Evolutionary conservation across 495 filamentous ascomycete species (phyloP).

Genomic region (Penicillium antarcticum): DNA sequence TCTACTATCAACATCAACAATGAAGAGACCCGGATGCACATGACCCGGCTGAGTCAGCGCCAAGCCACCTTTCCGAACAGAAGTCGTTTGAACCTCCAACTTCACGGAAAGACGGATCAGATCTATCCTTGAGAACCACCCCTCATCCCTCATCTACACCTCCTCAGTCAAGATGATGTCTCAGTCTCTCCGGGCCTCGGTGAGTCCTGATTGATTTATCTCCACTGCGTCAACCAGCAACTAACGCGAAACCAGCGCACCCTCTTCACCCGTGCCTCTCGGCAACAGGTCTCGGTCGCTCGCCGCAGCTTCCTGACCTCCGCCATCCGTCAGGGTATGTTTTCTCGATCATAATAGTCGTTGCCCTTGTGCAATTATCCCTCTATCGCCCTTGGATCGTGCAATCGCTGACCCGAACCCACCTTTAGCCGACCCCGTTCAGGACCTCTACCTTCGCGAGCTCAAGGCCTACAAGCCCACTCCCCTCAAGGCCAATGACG

Average conservation of each 20-base stretch:
- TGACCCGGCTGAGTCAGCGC: constrained; percentile 23
- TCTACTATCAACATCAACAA: background rate
- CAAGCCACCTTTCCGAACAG: constrained; percentile 30
- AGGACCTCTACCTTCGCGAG: constrained; percentile 94
- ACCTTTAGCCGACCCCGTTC: constrained; percentile 80
- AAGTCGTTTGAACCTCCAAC: constrained; percentile 34
- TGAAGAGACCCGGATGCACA: background rate
- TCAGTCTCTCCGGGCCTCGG: constrained; percentile 64
- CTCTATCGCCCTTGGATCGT: background rate
- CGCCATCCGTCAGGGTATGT: constrained; percentile 42
- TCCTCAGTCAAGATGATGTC: constrained; percentile 58
- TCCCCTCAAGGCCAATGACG: constrained; percentile 76
- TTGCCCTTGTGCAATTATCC: background rate
- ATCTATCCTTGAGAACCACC: constrained; percentile 32
- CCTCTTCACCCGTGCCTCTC: constrained; percentile 71
- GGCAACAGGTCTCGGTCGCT: constrained; percentile 63
- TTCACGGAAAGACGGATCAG: constrained; percentile 33
- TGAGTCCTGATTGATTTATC: constrained; percentile 35
- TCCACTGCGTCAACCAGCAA: constrained; percentile 2
- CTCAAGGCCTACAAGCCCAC: constrained; percentile 89
- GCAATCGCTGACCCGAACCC: constrained; percentile 13
- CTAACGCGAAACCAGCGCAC: constrained; percentile 61
- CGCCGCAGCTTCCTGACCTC: constrained; percentile 76
- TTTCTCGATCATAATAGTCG: background rate
- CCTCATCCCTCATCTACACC: constrained; percentile 24